A percentile compares a stretch with the other conserved stretches of the same genome.
phyloP scores from a whole-genome alignment of 768 basidiomycete genomes.

The Tulasnella sp. region DNA sequence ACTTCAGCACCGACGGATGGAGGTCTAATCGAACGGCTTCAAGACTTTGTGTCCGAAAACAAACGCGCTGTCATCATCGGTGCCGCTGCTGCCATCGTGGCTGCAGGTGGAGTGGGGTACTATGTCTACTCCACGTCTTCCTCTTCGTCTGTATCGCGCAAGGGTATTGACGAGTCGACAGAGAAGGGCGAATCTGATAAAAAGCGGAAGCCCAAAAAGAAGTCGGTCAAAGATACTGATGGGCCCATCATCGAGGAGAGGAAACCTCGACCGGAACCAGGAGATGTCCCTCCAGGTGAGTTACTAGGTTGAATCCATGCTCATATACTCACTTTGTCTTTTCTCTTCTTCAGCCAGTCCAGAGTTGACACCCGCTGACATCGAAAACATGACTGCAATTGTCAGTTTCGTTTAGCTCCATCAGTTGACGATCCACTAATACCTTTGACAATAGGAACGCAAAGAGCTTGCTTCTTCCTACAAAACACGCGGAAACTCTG shows the following conservation, averaged over 20 bases:
- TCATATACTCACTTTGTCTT: conserved; percentile 3
- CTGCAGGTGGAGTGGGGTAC: conserved; percentile 63
- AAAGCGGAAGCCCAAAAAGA: conserved; percentile 39
- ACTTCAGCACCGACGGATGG: conserved; percentile 13
- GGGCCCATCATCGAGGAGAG: conserved; percentile 74
- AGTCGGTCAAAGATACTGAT: conserved; percentile 41
- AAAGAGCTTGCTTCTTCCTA: conserved; percentile 39
- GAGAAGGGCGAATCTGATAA: conserved; percentile 38
- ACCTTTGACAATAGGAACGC: conserved; percentile 10
- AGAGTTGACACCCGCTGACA: conserved; percentile 20
- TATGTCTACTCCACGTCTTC: conserved; percentile 31
- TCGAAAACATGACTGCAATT: conserved; percentile 21
- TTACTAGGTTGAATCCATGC: conserved; percentile 21
- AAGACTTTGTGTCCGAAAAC: conserved; percentile 51
- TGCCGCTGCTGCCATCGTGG: conserved; percentile 52
- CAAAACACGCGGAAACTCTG: conserved; percentile 34
- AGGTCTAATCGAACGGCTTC: conserved; percentile 18
- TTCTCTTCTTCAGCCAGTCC: conserved; percentile 3
- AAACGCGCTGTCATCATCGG: conserved; percentile 62
- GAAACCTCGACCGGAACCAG: conserved; percentile 29
- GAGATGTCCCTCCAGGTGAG: conserved; percentile 19
- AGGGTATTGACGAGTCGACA: conserved; percentile 22
- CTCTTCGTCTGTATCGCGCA: conserved; percentile 17
- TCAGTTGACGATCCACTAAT: background rate
- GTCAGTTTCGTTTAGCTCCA: background rate